A percentile compares a stretch with the other conserved stretches of the same genome.
phyloP scores from a whole-genome alignment of 2,329 filamentous ascomycete species.

The Dendryphion nanum region DNA sequence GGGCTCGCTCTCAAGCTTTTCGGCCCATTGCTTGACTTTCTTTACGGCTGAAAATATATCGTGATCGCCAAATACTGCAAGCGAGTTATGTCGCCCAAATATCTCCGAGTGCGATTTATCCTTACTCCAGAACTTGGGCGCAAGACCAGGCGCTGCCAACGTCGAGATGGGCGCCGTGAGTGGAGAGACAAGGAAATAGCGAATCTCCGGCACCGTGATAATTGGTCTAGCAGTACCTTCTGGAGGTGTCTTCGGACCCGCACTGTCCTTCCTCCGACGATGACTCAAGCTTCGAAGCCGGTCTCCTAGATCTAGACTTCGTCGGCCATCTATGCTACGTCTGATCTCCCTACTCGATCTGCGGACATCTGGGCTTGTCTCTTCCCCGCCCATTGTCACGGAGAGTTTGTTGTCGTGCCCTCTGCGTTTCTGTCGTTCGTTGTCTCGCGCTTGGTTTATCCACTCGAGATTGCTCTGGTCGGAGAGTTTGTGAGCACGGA shows the following conservation, averaged over 20 bases:
- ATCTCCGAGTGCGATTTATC: conserved; percentile 10
- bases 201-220: conserved; percentile 19
- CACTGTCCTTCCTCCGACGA: conserved; percentile 9
- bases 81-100: conserved; percentile 42
- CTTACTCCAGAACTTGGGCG: conserved; percentile 26
- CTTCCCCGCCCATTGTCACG: conserved; percentile 48
- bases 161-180: conserved; percentile 45
- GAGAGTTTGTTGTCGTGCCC: conserved; percentile 20
- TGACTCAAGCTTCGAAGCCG: conserved; percentile 29
- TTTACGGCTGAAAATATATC: conserved; percentile 70
- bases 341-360: conserved; percentile 42
- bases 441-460: conserved; percentile 18
- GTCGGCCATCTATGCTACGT: conserved; percentile 27
- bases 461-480: conserved; percentile 57
- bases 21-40: conserved; percentile 66
- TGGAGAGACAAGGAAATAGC: conserved; percentile 49
- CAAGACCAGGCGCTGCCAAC: conserved; percentile 31
- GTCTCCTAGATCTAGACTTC: conserved; percentile 36
- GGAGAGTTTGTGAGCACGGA: conserved; percentile 68
- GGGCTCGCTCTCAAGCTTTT: conserved; percentile 45
- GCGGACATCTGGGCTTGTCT: conserved; percentile 41
- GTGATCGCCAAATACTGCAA: conserved; percentile 72
- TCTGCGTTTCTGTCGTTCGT: conserved; percentile 29
- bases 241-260: conserved; percentile 18
- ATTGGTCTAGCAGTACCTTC: conserved; percentile 22